Evolutionary conservation across 1,284 basidiomycete genomes (phyloP), one percentile per base, ranked within the genome.

Genomic region (Spongiforma sp.): DNA sequence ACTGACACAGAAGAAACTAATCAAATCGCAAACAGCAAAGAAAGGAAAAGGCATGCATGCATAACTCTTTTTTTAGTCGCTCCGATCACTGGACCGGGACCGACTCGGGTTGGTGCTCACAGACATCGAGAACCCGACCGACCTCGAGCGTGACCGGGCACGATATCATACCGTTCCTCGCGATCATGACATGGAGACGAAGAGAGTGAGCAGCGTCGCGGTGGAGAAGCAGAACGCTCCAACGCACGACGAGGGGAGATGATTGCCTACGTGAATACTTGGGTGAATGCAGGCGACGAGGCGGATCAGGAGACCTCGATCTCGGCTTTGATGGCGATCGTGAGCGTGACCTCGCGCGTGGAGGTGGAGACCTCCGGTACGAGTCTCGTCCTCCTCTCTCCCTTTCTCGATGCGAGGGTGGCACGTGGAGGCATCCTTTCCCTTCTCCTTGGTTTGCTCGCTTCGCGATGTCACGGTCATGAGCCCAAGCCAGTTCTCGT

Each of bases 371-470:
- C 59, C 69, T 62, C 50, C 75, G 64, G 32, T 75, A 77, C 4
- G 79, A 73, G 3, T 72, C 76, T 10, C 79, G 80, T 30, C 75
- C 62, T 24, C 60, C 53, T 60, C 72, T 73, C 74, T 74, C 78
- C 62, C 74, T 73, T 74, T 74, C 78, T 60, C 78, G 75, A 46
- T 55, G 36, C n/a, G 28, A 30, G n/a, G 62, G 32, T 2, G 72
- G 67, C 9, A 65, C 57, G 75, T 0, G 76, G 75, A 1, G 75
- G 64, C 77, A 73, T 66, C 74, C 67, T 79, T 74, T 73, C 79
- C 77, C 68, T 76, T 71, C 69, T 69, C 74, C 72, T 71, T 67
- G 63, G 24, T 10, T 66, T 62, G 34, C 71, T 65, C 21, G 64
- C 57, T 37, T 75, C 70, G 5, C 68, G n/a, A n/a, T n/a, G n/a